Conservation (phyloP, 208 protist genomes). For the Leishmania gerbilli region DNA sequence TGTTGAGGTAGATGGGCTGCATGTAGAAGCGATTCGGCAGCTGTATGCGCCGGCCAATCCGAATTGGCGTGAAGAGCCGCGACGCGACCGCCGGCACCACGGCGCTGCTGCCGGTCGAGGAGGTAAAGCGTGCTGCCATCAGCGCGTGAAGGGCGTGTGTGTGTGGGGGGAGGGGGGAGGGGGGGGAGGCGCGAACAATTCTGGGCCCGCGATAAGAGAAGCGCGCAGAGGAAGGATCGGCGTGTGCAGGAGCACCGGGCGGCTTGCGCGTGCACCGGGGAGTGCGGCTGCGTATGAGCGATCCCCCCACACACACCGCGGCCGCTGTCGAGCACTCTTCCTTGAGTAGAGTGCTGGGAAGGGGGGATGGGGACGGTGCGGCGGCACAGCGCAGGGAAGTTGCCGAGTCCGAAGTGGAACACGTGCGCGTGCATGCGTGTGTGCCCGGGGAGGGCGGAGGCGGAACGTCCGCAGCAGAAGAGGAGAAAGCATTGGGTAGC, state of each 20-base stretch:
- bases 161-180: background rate
- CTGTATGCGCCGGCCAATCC: conserved; percentile 43
- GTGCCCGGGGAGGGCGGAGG: background rate
- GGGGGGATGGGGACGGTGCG: too few species aligned
- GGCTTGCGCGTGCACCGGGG: background rate
- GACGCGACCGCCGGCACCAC: background rate
- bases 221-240: background rate
- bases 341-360: background rate
- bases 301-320: background rate
- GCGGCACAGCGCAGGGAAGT: background rate
- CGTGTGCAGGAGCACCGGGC: background rate
- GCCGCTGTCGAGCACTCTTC: background rate
- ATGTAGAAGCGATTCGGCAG: conserved; percentile 88
- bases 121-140: conserved; percentile 5
- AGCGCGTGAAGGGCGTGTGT: background rate
- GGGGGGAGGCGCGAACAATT: background rate
- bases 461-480: background rate
- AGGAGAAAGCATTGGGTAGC: too few species aligned
- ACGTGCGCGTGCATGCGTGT: background rate
- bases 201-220: background rate
- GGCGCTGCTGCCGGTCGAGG: background rate
- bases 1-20: conserved; percentile 88
- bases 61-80: conserved; percentile 69
- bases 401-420: background rate
- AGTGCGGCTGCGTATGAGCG: background rate